Conservation (phyloP, 1,284 basidiomycete species). For the Cutaneotrichosporon dermatis region DNA sequence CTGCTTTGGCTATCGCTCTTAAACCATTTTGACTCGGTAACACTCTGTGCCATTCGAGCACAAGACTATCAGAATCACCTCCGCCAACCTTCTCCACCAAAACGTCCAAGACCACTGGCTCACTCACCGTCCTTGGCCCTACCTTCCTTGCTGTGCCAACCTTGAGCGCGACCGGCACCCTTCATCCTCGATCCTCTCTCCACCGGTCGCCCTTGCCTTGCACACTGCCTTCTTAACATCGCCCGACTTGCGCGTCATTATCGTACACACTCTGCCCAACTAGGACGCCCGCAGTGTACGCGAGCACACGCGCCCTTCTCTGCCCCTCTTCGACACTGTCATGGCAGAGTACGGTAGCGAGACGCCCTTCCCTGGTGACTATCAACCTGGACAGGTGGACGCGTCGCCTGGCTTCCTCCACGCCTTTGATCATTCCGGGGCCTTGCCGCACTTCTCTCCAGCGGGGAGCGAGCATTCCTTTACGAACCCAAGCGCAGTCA, state of each 20-base stretch:
- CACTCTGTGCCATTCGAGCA: too few species aligned
- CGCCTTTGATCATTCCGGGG: slow-evolving; percentile 8
- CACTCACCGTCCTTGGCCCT: too few species aligned
- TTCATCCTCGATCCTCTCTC: not conserved
- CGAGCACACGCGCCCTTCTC: not conserved
- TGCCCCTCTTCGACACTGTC: not conserved
- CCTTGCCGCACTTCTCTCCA: slow-evolving; percentile 19
- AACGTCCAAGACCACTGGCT: too few species aligned
- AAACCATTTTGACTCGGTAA: too few species aligned
- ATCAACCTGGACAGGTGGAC: slow-evolving; percentile 18
- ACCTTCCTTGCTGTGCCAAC: too few species aligned
- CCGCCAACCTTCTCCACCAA: too few species aligned
- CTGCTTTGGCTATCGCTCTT: too few species aligned
- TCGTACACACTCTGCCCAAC: not conserved
- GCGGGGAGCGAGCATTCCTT: slow-evolving; percentile 17
- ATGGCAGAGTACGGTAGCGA: slow-evolving; percentile 16
- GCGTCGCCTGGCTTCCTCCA: slow-evolving; percentile 15
- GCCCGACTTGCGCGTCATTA: not conserved
- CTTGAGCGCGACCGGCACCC: too few species aligned
- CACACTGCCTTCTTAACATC: not conserved
- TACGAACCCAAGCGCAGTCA: slow-evolving; percentile 2
- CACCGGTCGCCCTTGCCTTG: not conserved
- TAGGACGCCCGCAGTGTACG: not conserved
- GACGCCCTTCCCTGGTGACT: slow-evolving; percentile 20
- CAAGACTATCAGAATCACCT: too few species aligned